Evolutionary conservation across 2,329 filamentous ascomycete species (phyloP).

Genomic region (Ophiosphaerella herpotricha): DNA sequence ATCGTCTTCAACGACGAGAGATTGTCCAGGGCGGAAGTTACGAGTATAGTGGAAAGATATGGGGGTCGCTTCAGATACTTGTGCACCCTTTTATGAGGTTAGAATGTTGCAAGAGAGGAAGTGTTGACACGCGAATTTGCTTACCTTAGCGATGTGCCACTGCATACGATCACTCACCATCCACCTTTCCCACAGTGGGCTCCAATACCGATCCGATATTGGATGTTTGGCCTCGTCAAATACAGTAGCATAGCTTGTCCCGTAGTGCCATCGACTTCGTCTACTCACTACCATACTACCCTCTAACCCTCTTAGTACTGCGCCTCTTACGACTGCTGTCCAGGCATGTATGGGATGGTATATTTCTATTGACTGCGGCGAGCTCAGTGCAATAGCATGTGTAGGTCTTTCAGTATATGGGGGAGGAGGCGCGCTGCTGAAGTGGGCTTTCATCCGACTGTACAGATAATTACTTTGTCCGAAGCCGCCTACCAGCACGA

Average conservation of each 20-base stretch:
- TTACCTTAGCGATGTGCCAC: constrained; percentile 80
- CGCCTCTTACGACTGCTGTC: constrained; percentile 79
- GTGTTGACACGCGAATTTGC: constrained; percentile 12
- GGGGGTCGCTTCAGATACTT: constrained; percentile 72
- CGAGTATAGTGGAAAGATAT: constrained; percentile 85
- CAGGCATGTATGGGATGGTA: constrained; percentile 83
- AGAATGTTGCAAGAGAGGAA: neutral
- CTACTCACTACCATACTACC: constrained; percentile 79
- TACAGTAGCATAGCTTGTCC: constrained; percentile 79
- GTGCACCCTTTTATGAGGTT: constrained; percentile 62
- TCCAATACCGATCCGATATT: constrained; percentile 77
- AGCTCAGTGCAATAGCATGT: constrained; percentile 60
- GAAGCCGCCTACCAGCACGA: constrained; percentile 81
- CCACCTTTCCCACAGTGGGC: constrained; percentile 78
- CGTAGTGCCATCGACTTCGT: constrained; percentile 76
- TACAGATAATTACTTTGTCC: constrained; percentile 78
- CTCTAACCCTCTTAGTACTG: constrained; percentile 74
- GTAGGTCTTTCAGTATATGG: constrained; percentile 72
- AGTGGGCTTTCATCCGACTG: constrained; percentile 70
- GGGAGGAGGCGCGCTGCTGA: constrained; percentile 58
- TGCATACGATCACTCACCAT: constrained; percentile 85
- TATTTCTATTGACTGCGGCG: constrained; percentile 69
- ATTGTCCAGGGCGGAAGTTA: constrained; percentile 80
- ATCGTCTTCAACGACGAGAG: constrained; percentile 77
- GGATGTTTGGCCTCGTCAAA: constrained; percentile 78